Percentiles rank a stretch among this genome's conserved stretches.
These are phyloP conservation scores for Letharia columbiana DNA, from an alignment of 495 filamentous ascomycete genomes.

Conservation along the genomic window DNA sequence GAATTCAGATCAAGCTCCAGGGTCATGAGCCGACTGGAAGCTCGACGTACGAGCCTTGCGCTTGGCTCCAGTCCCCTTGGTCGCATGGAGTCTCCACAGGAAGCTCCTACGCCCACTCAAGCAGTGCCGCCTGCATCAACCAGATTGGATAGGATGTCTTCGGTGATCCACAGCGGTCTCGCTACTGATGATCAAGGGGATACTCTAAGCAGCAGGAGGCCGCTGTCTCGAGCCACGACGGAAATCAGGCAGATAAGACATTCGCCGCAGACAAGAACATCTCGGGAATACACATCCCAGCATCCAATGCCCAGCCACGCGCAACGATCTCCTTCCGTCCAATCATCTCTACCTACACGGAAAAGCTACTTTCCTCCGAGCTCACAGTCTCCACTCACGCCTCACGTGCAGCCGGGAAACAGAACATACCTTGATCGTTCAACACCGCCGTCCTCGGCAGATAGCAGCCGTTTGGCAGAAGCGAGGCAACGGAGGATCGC, in stretches of 20 bases:
- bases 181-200: conserved; percentile 36
- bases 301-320: conserved; percentile 32
- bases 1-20: conserved; percentile 49
- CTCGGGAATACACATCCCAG: conserved; percentile 36
- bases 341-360: conserved; percentile 37
- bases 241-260: conserved; percentile 32
- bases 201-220: conserved; percentile 29
- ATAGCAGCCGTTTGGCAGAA: conserved; percentile 21
- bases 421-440: conserved; percentile 34
- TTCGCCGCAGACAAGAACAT: conserved; percentile 35
- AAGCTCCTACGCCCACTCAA: conserved; percentile 32
- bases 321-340: conserved; percentile 37
- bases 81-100: conserved; percentile 23
- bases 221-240: conserved; percentile 35
- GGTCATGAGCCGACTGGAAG: conserved; percentile 62
- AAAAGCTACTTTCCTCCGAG: conserved; percentile 37
- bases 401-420: conserved; percentile 41
- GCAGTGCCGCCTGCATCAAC: conserved; percentile 26
- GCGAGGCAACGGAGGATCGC: conserved; percentile 22
- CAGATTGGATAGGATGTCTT: conserved; percentile 37
- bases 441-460: conserved; percentile 22
- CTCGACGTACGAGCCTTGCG: conserved; percentile 53
- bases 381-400: conserved; percentile 35
- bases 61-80: conserved; percentile 37
- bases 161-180: conserved; percentile 36